Evolutionary conservation across 768 basidiomycete genomes (phyloP).

Genomic region (Hydnum rufescens): DNA sequence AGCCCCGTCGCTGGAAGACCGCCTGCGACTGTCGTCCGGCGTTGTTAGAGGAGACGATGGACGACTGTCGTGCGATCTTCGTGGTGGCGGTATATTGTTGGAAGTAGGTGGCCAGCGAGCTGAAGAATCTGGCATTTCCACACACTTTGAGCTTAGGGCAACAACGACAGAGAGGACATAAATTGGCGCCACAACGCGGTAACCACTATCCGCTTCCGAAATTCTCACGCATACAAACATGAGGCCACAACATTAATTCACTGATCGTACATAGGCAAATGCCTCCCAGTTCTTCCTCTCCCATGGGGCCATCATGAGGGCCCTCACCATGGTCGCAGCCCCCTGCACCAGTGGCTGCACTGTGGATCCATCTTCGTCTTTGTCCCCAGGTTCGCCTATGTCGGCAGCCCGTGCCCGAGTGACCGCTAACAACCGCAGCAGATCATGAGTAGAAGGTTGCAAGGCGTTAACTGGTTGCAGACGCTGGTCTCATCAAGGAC

Average conservation of each 20-base stretch:
- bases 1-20: not conserved
- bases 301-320: conserved; percentile 39
- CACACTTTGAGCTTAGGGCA: no score
- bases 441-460: conserved; percentile 20
- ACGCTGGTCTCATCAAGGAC: conserved; percentile 21
- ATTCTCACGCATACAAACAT: no score
- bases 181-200: no score
- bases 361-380: conserved; percentile 11
- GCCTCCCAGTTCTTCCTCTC: conserved; percentile 34
- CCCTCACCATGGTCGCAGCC: conserved; percentile 33
- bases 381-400: conserved; percentile 7
- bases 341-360: conserved; percentile 20
- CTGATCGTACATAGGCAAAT: conserved; percentile 40
- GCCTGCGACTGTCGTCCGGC: not conserved
- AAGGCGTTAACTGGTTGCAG: conserved; percentile 14
- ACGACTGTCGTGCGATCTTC: not conserved
- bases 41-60: not conserved
- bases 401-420: conserved; percentile 16
- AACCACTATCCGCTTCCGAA: no score
- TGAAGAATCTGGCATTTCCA: no score
- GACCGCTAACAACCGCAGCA: conserved; percentile 33
- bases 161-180: no score
- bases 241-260: no score
- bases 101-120: no score
- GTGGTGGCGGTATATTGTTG: not conserved